phyloP scores from a whole-genome alignment of 1,284 basidiomycete species.

The Coniferiporia weirii region DNA sequence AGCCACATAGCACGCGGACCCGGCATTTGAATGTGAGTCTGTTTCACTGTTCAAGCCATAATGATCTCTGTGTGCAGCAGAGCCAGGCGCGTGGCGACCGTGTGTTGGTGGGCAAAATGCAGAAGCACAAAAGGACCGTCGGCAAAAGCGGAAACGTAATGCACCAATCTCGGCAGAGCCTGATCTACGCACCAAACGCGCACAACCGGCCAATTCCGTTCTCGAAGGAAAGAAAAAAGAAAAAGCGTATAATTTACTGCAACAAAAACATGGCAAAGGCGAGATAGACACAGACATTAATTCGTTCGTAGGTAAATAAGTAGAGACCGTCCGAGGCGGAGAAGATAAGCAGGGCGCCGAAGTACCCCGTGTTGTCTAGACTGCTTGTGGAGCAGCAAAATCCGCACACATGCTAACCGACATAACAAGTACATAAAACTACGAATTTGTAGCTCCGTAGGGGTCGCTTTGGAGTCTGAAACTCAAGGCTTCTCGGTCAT shows the following conservation, averaged over 20 bases:
- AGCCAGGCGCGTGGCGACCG: background rate
- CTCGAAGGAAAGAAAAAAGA: background rate
- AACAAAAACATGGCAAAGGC: background rate
- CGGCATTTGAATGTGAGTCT: background rate
- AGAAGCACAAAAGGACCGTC: background rate
- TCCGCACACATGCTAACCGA: background rate
- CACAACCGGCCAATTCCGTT: background rate
- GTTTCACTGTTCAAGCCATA: background rate
- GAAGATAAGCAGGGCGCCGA: background rate
- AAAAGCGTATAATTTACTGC: background rate
- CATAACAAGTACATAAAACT: constrained; percentile 17
- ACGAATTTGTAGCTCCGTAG: background rate
- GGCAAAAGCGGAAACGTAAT: background rate
- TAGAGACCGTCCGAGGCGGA: background rate
- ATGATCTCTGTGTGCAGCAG: background rate
- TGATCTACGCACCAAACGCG: background rate
- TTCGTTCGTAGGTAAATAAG: background rate
- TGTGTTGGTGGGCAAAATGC: too few species aligned
- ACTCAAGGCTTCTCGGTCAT: constrained; percentile 73
- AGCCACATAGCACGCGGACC: background rate
- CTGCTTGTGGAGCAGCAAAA: background rate
- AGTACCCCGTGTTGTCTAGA: background rate
- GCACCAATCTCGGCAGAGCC: background rate
- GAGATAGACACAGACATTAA: background rate
- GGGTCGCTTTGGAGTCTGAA: constrained; percentile 27